A percentile compares a stretch with the other conserved stretches of the same genome.
Conservation (phyloP, 2,329 filamentous ascomycete genomes). For the Cladophialophora immunda region DNA sequence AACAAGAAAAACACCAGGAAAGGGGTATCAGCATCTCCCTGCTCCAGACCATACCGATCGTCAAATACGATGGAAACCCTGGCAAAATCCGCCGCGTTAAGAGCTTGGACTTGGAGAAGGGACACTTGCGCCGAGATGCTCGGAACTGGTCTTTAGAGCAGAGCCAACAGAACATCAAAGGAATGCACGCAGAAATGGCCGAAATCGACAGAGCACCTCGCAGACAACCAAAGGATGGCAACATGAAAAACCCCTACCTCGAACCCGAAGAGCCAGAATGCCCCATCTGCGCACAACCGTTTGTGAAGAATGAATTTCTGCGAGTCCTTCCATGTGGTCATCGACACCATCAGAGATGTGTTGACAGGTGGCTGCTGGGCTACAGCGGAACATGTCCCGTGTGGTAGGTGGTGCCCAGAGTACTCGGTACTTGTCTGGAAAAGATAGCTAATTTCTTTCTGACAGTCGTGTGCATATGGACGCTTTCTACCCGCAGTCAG, state of each 20-base stretch:
- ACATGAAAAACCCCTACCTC: not conserved
- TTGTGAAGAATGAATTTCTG: constrained; percentile 10
- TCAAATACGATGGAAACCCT: not conserved
- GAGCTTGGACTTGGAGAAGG: constrained; percentile 16
- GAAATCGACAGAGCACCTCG: not conserved
- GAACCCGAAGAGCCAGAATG: constrained; percentile 13
- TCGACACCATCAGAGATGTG: constrained; percentile 20
- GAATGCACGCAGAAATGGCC: constrained; percentile 4
- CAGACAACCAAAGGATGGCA: not conserved
- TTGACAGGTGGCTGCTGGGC: constrained; percentile 24
- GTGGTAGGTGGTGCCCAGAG: constrained; percentile 6
- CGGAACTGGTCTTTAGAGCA: constrained; percentile 12
- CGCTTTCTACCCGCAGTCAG: constrained; percentile 3
- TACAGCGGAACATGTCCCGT: constrained; percentile 24
- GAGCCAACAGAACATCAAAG: constrained; percentile 13
- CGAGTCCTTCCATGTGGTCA: constrained; percentile 25
- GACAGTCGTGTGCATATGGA: constrained; percentile 18
- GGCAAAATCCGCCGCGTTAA: not conserved
- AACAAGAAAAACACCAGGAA: not conserved
- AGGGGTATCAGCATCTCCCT: not conserved
- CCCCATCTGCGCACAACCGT: constrained; percentile 18
- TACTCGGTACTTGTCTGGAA: not conserved
- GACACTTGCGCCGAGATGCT: not conserved
- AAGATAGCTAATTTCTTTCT: not conserved
- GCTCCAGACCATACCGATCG: constrained; percentile 15